Percentiles rank a stretch among this genome's conserved stretches.
These are phyloP conservation scores for Neoarthrinium moseri DNA, from an alignment of 2,329 filamentous ascomycete genomes.

Conservation along the genomic window DNA sequence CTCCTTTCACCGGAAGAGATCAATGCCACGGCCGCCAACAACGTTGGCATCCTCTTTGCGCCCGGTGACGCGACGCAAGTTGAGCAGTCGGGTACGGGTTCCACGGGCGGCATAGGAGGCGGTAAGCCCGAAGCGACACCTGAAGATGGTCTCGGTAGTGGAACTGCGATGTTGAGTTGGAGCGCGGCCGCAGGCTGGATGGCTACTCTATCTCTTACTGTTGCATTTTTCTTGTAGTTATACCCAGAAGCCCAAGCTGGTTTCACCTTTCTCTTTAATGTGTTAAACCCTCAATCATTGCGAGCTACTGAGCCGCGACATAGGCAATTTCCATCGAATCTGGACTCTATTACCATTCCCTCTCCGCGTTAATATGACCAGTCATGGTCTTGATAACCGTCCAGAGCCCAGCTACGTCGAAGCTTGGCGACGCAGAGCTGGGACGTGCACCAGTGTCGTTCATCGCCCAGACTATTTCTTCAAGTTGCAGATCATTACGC, in stretches of 20 bases:
- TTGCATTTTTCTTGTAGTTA: slow-evolving; percentile 21
- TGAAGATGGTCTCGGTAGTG: slow-evolving; percentile 31
- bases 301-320: no score
- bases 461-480: no score
- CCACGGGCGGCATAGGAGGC: slow-evolving; percentile 33
- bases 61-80: slow-evolving; percentile 48
- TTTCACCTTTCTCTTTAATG: neutral
- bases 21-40: slow-evolving; percentile 38
- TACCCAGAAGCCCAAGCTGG: slow-evolving; percentile 17
- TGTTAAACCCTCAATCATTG: no score
- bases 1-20: slow-evolving; percentile 46
- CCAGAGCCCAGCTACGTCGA: no score
- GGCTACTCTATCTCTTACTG: slow-evolving; percentile 27
- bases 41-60: slow-evolving; percentile 48
- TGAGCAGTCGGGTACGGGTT: slow-evolving; percentile 27
- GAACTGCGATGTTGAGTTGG: slow-evolving; percentile 30
- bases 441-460: no score
- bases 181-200: slow-evolving; percentile 30
- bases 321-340: no score
- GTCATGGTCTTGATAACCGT: no score
- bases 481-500: no score
- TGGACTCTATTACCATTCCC: no score
- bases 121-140: slow-evolving; percentile 18
- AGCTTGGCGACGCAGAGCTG: no score
- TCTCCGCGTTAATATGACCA: neutral